These are phyloP conservation scores for Vitis hybrid DNA, from an alignment of 177 flowering plant genomes.

Conservation along the genomic window DNA sequence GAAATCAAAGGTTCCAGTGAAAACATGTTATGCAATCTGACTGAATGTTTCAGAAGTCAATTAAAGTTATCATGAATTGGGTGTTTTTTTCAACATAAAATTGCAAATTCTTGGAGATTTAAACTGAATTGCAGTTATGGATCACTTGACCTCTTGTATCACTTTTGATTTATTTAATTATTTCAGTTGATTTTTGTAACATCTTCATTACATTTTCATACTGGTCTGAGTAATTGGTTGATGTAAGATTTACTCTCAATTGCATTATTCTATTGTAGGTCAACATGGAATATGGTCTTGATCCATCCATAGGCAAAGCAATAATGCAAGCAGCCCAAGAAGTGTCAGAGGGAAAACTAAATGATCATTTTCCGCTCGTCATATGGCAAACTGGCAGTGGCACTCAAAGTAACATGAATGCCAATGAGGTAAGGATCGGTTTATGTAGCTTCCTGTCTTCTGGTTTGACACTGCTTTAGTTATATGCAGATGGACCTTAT, in stretches of 20 bases:
- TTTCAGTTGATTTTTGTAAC: neutral
- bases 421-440: slow-evolving; percentile 74
- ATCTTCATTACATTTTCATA: neutral
- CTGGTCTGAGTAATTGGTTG: neutral
- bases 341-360: slow-evolving; percentile 91
- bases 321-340: slow-evolving; percentile 98
- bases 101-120: no score
- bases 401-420: slow-evolving; percentile 99
- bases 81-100: no score
- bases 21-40: no score
- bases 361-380: slow-evolving; percentile 96
- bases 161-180: neutral
- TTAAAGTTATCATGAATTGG: no score
- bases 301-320: slow-evolving; percentile 89
- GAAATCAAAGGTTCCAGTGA: no score
- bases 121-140: no score
- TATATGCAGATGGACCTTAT: neutral
- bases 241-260: neutral
- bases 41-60: no score
- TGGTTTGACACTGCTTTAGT: neutral
- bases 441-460: neutral
- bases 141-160: no score
- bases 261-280: slow-evolving; percentile 47
- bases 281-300: slow-evolving; percentile 97
- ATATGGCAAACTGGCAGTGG: slow-evolving; percentile 99